Conservation (phyloP, 2,329 filamentous ascomycete genomes). For the Colletotrichum costaricense region DNA sequence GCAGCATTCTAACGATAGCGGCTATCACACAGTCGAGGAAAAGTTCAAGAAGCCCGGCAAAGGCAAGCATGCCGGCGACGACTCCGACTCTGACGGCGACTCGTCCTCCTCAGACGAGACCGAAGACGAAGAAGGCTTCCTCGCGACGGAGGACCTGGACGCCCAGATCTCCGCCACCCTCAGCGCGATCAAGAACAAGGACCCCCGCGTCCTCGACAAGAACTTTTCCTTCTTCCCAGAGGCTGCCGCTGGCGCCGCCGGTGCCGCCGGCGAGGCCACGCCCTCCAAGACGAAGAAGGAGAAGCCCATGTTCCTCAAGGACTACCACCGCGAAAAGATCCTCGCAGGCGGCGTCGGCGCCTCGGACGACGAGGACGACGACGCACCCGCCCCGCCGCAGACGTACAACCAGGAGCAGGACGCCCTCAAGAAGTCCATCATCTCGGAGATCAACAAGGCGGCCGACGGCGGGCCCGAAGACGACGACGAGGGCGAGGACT, state of each 20-base stretch:
- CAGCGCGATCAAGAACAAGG: constrained; percentile 88
- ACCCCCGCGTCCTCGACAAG: constrained; percentile 90
- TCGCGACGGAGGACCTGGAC: constrained; percentile 88
- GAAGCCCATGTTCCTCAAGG: constrained; percentile 85
- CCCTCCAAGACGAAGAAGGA: constrained; percentile 69
- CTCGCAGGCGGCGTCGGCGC: constrained; percentile 75
- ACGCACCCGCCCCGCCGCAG: constrained; percentile 56
- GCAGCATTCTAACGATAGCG: not conserved
- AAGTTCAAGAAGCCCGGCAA: constrained; percentile 72
- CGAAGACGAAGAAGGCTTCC: constrained; percentile 90
- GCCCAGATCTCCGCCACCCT: constrained; percentile 88
- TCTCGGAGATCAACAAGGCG: constrained; percentile 82
- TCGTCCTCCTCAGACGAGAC: constrained; percentile 81
- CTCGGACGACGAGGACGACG: constrained; percentile 68
- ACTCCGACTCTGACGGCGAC: constrained; percentile 60
- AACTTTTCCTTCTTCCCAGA: constrained; percentile 78
- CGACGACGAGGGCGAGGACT: constrained; percentile 72
- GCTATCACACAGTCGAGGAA: constrained; percentile 77
- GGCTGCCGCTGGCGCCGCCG: constrained; percentile 47
- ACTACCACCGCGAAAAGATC: constrained; percentile 95
- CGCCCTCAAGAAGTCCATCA: constrained; percentile 79
- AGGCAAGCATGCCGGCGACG: constrained; percentile 55
- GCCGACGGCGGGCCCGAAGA: constrained; percentile 57
- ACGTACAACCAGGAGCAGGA: constrained; percentile 93
- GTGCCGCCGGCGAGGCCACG: constrained; percentile 28